These are phyloP conservation scores for Sarocladiaceae sp. DNA, from an alignment of 2,329 filamentous ascomycete genomes.

Conservation along the genomic window DNA sequence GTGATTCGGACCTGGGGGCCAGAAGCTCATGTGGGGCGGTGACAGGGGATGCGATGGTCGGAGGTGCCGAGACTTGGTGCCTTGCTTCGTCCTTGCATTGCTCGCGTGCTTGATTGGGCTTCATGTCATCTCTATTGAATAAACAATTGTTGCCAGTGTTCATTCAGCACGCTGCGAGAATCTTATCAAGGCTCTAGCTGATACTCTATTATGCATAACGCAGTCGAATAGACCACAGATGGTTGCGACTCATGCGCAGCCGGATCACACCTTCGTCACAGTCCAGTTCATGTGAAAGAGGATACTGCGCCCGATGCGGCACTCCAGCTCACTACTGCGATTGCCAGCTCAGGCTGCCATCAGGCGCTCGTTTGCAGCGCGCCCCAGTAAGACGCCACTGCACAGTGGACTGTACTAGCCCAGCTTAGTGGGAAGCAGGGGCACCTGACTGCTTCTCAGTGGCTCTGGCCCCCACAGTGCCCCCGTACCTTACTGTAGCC, in stretches of 20 bases:
- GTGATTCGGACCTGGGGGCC: neutral
- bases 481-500: neutral
- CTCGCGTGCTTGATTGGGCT: conserved; percentile 3
- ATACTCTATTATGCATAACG: too few species aligned
- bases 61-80: conserved; percentile 1
- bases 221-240: too few species aligned
- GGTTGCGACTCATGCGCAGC: neutral
- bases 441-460: neutral
- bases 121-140: neutral
- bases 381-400: neutral
- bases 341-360: neutral
- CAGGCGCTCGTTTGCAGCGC: neutral
- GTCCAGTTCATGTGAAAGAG: conserved; percentile 7
- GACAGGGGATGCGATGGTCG: conserved; percentile 2
- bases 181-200: too few species aligned
- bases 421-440: conserved; percentile 7
- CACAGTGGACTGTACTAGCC: neutral
- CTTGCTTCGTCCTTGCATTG: conserved; percentile 2
- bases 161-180: too few species aligned
- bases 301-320: neutral
- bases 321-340: neutral
- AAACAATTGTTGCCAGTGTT: too few species aligned
- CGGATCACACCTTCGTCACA: neutral
- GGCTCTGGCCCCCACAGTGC: neutral
- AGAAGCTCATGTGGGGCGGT: conserved; percentile 2